Evolutionary conservation across 176 grass and related monocot species (phyloP).

Genomic region (Musa itinerans): DNA sequence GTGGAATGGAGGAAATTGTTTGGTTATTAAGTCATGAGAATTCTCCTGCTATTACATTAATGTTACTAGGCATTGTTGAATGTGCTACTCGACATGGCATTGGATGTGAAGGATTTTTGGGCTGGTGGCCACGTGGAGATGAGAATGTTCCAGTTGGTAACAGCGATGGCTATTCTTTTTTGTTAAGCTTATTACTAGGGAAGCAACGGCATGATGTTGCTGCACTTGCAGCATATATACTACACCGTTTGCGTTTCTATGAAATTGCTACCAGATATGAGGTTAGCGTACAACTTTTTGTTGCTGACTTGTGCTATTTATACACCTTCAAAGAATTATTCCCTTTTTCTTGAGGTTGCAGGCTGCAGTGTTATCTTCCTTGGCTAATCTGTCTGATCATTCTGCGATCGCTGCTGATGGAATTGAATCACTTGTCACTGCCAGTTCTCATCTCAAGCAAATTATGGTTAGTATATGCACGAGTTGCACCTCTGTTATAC

Average conservation of each 20-base stretch:
- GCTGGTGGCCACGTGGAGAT: constrained; percentile 64
- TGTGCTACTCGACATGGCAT: constrained; percentile 60
- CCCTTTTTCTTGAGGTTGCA: constrained; percentile 45
- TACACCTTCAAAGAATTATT: constrained; percentile 7
- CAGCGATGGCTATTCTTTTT: constrained; percentile 68
- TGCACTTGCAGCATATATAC: constrained; percentile 54
- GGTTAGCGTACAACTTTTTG: constrained; percentile 30
- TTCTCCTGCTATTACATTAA: constrained; percentile 57
- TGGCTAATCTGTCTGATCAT: constrained; percentile 38
- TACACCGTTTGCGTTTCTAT: constrained; percentile 76
- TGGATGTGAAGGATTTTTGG: constrained; percentile 93
- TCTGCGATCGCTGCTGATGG: constrained; percentile 36
- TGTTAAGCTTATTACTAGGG: constrained; percentile 78
- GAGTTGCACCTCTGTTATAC: not conserved
- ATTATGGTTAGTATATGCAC: constrained; percentile 29
- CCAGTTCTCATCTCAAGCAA: constrained; percentile 67
- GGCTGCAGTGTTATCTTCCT: constrained; percentile 59
- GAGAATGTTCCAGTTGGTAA: constrained; percentile 36
- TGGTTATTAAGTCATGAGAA: constrained; percentile 48
- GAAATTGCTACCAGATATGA: constrained; percentile 85
- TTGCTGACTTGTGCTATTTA: not conserved
- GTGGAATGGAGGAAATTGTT: constrained; percentile 83
- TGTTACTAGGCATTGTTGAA: constrained; percentile 73
- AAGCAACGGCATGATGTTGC: constrained; percentile 82
- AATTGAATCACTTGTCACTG: constrained; percentile 44